A percentile compares a stretch with the other conserved stretches of the same genome.
phyloP scores from a whole-genome alignment of 345 rosid species.

The Punica granatum region DNA sequence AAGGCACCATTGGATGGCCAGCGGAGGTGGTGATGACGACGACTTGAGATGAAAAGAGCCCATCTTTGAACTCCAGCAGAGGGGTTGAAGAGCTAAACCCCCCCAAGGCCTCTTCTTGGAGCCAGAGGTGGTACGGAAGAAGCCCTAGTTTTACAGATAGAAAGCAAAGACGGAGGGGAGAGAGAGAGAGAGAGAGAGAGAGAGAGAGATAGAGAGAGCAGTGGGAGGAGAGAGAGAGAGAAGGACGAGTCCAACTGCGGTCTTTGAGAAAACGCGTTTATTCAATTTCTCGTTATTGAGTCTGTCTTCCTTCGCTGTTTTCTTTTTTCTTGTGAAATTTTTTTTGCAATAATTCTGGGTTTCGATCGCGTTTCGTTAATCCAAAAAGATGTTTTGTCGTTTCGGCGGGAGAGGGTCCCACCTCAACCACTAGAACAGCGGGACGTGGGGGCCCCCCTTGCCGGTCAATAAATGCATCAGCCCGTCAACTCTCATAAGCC shows the following conservation, averaged over 20 bases:
- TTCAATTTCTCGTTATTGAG: constrained; percentile 3
- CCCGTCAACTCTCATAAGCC: not conserved
- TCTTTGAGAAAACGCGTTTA: constrained; percentile 53
- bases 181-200: not conserved
- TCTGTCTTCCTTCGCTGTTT: constrained; percentile 1
- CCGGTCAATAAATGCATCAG: constrained; percentile 3
- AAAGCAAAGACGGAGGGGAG: not conserved
- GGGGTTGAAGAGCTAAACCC: not conserved
- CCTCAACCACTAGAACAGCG: not conserved
- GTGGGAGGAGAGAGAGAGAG: constrained; percentile 15
- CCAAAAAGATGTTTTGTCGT: not conserved
- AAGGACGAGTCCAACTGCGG: constrained; percentile 27
- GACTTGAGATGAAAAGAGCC: not conserved
- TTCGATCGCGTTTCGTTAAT: not conserved
- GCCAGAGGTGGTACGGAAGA: not conserved
- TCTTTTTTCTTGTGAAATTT: not conserved
- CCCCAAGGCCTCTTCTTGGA: not conserved
- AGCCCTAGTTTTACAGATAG: constrained; percentile 4
- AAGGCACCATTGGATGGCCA: not conserved
- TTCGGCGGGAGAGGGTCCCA: not conserved
- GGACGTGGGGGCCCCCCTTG: not conserved
- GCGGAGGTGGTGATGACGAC: not conserved
- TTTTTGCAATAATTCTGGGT: constrained; percentile 1
- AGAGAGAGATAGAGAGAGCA: constrained; percentile 3
- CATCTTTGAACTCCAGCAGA: constrained; percentile 5